Evolutionary conservation across 371 early-diverging fungal species (phyloP), one percentile per base, ranked within the genome.

Genomic region (Aphelidium insulamus): DNA sequence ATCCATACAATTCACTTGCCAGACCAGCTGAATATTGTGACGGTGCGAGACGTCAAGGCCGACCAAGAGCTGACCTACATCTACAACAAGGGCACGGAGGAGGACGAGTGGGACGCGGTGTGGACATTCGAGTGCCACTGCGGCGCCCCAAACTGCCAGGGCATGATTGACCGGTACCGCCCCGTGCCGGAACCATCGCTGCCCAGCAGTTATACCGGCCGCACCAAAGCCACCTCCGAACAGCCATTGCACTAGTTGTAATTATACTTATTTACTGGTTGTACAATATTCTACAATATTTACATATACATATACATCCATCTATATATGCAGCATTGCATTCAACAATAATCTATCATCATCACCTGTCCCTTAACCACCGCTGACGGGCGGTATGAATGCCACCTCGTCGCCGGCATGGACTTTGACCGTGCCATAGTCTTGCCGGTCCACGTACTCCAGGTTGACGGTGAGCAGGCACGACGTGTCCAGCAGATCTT

Each of bases 341-440:
- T n/a, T n/a, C n/a, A n/a, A n/a, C n/a, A n/a, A n/a, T n/a, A n/a
- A n/a, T n/a, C n/a, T n/a, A n/a, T n/a, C n/a, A n/a, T n/a, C n/a
- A n/a, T n/a, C n/a, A n/a, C n/a, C n/a, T n/a, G n/a, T n/a, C n/a
- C n/a, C n/a, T 28, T 43, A 68, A 23, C 79, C 79, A 17, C 79
- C 79, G 40, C 72, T 71, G 10, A 78, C 79, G 12, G 72, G 77
- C 10, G 79, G 73, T 14, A 78, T 73, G 24, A 78, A 51, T 5
- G 66, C 77, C 1, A 77, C 49, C 38, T 72, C 74, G 34, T 69
- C 64, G 17, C 46, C 52, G 5, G 48, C 52, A 15, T 51, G 49
- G 5, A 76, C 32, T 0, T 34, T 21, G 16, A 51, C 55, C 0
- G 18, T 33, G 0, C 34, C 18, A 24, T 55, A 52, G 2, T 47